These are phyloP conservation scores for Coemansia reversa DNA, from an alignment of 192 early-diverging fungal species.

Conservation along the genomic window DNA sequence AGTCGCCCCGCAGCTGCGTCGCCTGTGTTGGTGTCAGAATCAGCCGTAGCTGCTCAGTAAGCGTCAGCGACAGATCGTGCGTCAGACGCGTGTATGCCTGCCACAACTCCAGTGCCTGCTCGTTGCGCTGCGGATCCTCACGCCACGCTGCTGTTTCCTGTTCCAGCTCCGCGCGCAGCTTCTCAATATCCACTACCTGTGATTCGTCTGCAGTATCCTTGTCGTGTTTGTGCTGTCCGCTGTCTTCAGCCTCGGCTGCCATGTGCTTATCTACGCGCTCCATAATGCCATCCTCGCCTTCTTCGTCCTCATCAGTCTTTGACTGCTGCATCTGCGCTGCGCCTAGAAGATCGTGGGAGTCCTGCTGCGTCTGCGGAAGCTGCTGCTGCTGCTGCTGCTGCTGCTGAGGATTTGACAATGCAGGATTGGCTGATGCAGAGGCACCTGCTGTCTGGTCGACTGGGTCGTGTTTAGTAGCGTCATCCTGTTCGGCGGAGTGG, in stretches of 20 bases:
- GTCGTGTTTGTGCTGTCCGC: slow-evolving; percentile 46
- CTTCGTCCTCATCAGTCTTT: slow-evolving; percentile 3
- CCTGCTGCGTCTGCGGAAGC: background rate
- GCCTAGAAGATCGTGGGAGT: slow-evolving; percentile 3
- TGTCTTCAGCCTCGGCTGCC: slow-evolving; percentile 38
- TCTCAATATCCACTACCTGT: slow-evolving; percentile 58
- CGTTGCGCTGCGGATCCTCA: slow-evolving; percentile 56
- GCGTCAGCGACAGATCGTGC: slow-evolving; percentile 81
- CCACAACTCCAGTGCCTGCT: slow-evolving; percentile 72
- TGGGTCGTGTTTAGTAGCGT: slow-evolving; percentile 16
- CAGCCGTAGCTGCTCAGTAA: slow-evolving; percentile 93
- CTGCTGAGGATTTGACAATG: too few species aligned
- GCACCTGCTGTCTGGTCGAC: background rate
- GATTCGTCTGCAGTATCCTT: slow-evolving; percentile 29
- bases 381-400: slow-evolving; percentile 6
- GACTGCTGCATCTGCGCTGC: slow-evolving; percentile 52
- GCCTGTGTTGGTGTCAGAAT: slow-evolving; percentile 97
- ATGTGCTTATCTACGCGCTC: slow-evolving; percentile 27
- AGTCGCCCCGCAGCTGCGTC: slow-evolving; percentile 96
- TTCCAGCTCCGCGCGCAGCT: slow-evolving; percentile 80
- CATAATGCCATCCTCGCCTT: background rate
- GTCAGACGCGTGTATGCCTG: slow-evolving; percentile 85
- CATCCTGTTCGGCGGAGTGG: slow-evolving; percentile 55
- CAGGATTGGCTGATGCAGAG: background rate
- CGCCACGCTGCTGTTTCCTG: slow-evolving; percentile 74